Base-by-base conservation (phyloP, 352 stramenopile genomes). In the Globisporangium radiosum region DNA sequence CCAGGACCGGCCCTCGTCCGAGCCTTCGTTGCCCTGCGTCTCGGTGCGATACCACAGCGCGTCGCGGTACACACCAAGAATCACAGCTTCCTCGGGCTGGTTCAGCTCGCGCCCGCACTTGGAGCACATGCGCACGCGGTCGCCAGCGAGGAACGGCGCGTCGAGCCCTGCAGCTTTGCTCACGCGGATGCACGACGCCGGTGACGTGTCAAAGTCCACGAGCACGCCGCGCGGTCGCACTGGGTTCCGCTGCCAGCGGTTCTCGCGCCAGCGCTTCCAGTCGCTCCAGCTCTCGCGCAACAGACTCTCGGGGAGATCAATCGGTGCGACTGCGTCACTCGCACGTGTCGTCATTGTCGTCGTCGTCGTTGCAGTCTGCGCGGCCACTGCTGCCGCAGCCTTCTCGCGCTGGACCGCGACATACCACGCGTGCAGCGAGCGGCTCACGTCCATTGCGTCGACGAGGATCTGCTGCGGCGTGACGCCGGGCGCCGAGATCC, bases 31-130 rank as follows among this genome's bases (percentile, higher is more conserved):
- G 57, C 97, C 96, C 71, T 99, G 96, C 9, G 92, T 98, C 63
- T 98, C 90, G 10, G 97, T 94, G 17, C 84, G 78, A 51, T 99
- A 99, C 83, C 94, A 99, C 14, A 99, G 64, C 42, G 85, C 85
- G 1, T 85, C 85, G 58, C 97, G 84, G 63, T 97, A 97, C 5
- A 92, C 81, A 60, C 87, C 97, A 19, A 99, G 71, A 56, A 99
- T 81, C 45, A 98, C 75, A 38, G 96, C 96, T 83, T 98, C 94
- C 73, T 99, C 97, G 8, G 94, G 89, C 25, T 98, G 79, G 58
- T 99, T 97, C 47, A 99, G 74, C 70, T 98, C 87, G 47, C 96
- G 85, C 14, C 96, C 96, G 45, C 90, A 92, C 64, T 96, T 98
- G 0, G 92, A 89, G 54, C 88, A 95, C 44, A 99, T 90, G 33